A percentile compares a stretch with the other conserved stretches of the same genome.
These are phyloP conservation scores for Pelargonium cotyledonis DNA, from an alignment of 441 rosid species.

Conservation along the genomic window DNA sequence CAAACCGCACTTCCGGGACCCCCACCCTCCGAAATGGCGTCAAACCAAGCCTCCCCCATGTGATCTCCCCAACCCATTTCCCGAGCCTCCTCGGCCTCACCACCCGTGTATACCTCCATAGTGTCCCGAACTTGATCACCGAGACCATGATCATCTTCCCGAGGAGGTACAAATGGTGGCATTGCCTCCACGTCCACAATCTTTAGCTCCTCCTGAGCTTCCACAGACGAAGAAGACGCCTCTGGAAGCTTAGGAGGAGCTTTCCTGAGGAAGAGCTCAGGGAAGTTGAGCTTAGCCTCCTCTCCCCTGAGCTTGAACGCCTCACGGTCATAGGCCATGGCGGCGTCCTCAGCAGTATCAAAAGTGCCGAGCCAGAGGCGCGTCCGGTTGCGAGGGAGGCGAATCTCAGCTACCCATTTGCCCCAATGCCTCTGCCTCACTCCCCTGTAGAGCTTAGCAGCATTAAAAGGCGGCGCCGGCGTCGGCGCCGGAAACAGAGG, in stretches of 20 bases:
- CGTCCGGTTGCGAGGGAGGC: constrained; percentile 79
- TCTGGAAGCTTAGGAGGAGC: constrained; percentile 17
- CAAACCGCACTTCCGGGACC: neutral
- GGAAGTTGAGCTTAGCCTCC: constrained; percentile 79
- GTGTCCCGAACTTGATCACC: neutral
- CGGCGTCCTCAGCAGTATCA: constrained; percentile 88
- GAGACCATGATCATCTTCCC: neutral
- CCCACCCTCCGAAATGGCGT: neutral
- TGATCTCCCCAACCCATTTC: constrained; percentile 1
- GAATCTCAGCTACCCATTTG: constrained; percentile 96
- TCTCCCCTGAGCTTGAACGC: constrained; percentile 79
- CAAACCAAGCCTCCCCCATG: neutral
- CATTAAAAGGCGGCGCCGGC: constrained; percentile 48
- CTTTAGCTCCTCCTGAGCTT: neutral
- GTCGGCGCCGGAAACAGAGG: constrained; percentile 17
- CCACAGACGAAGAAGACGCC: neutral
- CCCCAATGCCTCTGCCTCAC: constrained; percentile 97
- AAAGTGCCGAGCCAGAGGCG: constrained; percentile 94
- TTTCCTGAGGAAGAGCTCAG: constrained; percentile 63
- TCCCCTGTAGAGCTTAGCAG: constrained; percentile 82
- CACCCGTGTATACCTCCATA: too few relatives aligned
- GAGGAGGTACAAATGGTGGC: neutral
- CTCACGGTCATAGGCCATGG: constrained; percentile 84
- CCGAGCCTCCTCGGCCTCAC: neutral
- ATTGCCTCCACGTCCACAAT: neutral